Evolutionary conservation across 306 rosid species (phyloP).

Genomic region (Pterocarpus santalinus): DNA sequence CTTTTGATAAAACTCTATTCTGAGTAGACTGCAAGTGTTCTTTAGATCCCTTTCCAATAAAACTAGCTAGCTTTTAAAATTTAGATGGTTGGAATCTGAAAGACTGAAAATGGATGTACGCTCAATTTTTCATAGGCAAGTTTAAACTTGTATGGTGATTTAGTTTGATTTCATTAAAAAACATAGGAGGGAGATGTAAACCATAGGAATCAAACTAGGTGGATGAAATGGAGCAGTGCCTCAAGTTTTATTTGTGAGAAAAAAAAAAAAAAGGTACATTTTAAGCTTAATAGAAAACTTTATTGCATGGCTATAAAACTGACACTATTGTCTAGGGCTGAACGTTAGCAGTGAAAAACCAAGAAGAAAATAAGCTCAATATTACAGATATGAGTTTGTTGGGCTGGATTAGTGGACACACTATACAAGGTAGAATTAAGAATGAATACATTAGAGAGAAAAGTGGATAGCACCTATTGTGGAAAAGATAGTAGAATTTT

Average conservation of each 20-base stretch:
- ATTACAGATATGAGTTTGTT: neutral
- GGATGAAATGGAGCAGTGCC: neutral
- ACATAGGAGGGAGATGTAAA: neutral
- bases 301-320: neutral
- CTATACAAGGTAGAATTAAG: neutral
- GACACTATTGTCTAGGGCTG: neutral
- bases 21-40: neutral
- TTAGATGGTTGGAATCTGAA: conserved; percentile 30
- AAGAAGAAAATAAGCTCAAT: neutral
- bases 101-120: conserved; percentile 10
- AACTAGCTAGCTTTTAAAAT: conserved; percentile 11
- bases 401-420: neutral
- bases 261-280: no score
- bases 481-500: neutral
- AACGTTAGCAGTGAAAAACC: neutral
- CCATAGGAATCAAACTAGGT: neutral
- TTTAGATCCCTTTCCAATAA: neutral
- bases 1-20: conserved; percentile 33
- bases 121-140: neutral
- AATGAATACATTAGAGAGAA: neutral
- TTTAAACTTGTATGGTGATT: conserved; percentile 19
- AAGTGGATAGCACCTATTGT: neutral
- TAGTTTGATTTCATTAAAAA: conserved; percentile 7
- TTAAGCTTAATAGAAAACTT: neutral
- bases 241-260: neutral